These are phyloP conservation scores for Taiwanofungus camphoratus DNA, from an alignment of 1,284 basidiomycete genomes.

Conservation along the genomic window DNA sequence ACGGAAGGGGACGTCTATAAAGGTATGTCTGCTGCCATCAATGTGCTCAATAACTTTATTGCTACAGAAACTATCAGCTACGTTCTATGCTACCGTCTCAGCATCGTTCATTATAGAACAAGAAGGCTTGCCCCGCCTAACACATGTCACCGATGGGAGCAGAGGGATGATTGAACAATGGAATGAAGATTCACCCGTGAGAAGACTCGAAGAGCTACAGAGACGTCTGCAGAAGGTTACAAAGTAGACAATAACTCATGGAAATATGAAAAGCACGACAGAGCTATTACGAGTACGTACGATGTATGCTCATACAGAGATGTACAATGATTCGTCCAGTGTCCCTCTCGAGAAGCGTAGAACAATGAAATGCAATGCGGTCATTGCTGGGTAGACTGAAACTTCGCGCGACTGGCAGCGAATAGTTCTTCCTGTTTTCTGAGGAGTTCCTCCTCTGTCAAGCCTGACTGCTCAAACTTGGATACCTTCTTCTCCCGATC, in stretches of 20 bases:
- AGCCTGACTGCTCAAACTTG: slow-evolving; percentile 85
- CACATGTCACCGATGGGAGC: slow-evolving; percentile 19
- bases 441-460: slow-evolving; percentile 87
- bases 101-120: slow-evolving; percentile 86
- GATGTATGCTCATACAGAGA: slow-evolving; percentile 20
- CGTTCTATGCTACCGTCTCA: slow-evolving; percentile 69
- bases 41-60: background rate
- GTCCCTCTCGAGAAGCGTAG: slow-evolving; percentile 10
- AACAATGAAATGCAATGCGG: slow-evolving; percentile 1
- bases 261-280: slow-evolving; percentile 19
- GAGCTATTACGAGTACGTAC: slow-evolving; percentile 10
- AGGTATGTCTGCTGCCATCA: slow-evolving; percentile 41
- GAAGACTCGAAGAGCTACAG: slow-evolving; percentile 48
- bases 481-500: slow-evolving; percentile 86
- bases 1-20: slow-evolving; percentile 53
- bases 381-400: slow-evolving; percentile 43
- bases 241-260: slow-evolving; percentile 23
- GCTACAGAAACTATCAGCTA: slow-evolving; percentile 37
- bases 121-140: slow-evolving; percentile 57
- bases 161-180: slow-evolving; percentile 39
- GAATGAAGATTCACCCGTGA: slow-evolving; percentile 62
- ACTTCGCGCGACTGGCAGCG: slow-evolving; percentile 79
- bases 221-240: slow-evolving; percentile 18
- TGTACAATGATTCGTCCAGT: slow-evolving; percentile 16
- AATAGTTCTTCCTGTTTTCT: slow-evolving; percentile 89